Conservation (phyloP, 2,329 filamentous ascomycete species). For the Fusarium albosuccineum region DNA sequence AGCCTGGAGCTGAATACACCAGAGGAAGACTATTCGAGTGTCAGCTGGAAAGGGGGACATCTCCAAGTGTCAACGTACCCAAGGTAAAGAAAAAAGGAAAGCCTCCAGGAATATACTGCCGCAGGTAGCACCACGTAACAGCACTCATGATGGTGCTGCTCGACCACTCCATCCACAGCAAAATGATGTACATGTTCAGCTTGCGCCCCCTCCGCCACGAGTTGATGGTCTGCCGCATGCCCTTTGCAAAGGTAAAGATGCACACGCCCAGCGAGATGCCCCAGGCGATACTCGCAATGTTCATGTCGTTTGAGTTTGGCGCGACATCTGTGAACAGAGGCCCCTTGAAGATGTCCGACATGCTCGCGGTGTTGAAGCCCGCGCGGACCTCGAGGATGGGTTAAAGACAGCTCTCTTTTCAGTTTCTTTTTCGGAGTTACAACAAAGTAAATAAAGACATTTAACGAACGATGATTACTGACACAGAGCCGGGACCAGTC, state of each 20-base stretch:
- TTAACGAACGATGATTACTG: not conserved
- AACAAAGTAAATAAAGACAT: constrained; percentile 2
- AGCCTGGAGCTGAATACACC: constrained; percentile 62
- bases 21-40: constrained; percentile 42
- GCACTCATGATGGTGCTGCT: constrained; percentile 45
- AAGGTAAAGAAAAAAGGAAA: constrained; percentile 44
- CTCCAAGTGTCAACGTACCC: constrained; percentile 13
- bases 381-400: not conserved
- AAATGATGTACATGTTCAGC: constrained; percentile 40
- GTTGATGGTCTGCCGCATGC: constrained; percentile 37
- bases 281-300: constrained; percentile 47
- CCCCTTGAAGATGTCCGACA: constrained; percentile 36
- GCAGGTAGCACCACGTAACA: constrained; percentile 44
- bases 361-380: constrained; percentile 12
- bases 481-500: constrained; percentile 1
- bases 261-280: constrained; percentile 45
- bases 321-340: constrained; percentile 8
- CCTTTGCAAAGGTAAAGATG: constrained; percentile 44
- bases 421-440: not conserved
- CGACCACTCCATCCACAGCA: constrained; percentile 44
- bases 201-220: constrained; percentile 42
- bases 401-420: not conserved
- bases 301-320: constrained; percentile 43
- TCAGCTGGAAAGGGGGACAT: constrained; percentile 1
- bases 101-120: constrained; percentile 41